These are phyloP conservation scores for Phytophthora tubulina DNA, from an alignment of 352 stramenopile genomes.

Conservation along the genomic window DNA sequence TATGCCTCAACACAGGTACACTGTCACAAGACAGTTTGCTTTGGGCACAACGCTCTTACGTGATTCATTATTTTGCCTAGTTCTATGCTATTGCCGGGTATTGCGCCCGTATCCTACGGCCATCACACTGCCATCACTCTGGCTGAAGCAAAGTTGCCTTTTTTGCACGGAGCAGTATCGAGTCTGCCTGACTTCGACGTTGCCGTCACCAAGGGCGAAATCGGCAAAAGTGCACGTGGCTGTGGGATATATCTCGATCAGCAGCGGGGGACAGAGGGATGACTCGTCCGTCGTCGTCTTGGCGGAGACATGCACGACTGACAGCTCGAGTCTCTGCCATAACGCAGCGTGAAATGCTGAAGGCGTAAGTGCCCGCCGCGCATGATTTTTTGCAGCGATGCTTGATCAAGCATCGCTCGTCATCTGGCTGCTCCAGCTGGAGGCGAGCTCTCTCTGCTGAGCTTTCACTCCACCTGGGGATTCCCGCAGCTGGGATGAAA, in stretches of 20 bases:
- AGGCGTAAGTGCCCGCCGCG: constrained; percentile 9
- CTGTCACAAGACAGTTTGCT: neutral
- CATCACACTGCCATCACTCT: constrained; percentile 31
- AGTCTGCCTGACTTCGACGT: constrained; percentile 27
- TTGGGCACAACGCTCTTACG: neutral
- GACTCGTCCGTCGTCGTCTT: neutral
- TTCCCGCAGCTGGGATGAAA: constrained; percentile 31
- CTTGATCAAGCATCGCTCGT: constrained; percentile 16
- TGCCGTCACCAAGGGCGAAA: neutral
- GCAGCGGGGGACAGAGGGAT: neutral
- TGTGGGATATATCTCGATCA: constrained; percentile 19
- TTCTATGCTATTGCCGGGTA: constrained; percentile 3
- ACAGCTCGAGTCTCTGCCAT: constrained; percentile 7
- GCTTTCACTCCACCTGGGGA: constrained; percentile 29
- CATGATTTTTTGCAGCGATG: constrained; percentile 10
- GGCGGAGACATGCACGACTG: constrained; percentile 10
- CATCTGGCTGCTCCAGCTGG: constrained; percentile 30
- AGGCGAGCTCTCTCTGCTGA: constrained; percentile 20
- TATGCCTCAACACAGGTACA: constrained; percentile 11
- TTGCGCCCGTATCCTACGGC: constrained; percentile 36
- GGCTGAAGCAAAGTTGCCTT: constrained; percentile 19
- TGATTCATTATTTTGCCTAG: neutral
- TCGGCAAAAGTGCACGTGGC: constrained; percentile 6
- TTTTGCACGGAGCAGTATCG: constrained; percentile 32
- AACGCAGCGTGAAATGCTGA: constrained; percentile 15